These are phyloP conservation scores for Holtermanniella nyarrowii DNA, from an alignment of 768 basidiomycete genomes.

Conservation along the genomic window DNA sequence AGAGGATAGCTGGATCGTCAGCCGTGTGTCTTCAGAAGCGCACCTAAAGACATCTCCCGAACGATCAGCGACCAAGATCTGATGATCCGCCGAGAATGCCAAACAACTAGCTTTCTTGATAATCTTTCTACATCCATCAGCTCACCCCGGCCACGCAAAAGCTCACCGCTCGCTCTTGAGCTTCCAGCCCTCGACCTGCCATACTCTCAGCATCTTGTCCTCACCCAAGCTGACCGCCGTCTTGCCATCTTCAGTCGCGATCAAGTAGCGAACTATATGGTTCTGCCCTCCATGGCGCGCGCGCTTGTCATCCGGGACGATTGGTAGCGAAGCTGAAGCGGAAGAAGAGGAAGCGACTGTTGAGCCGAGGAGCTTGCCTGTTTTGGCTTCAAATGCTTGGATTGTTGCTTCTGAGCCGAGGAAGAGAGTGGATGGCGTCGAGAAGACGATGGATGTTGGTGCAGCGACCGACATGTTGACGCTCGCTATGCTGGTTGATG, in stretches of 20 bases:
- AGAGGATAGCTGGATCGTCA: slow-evolving; percentile 51
- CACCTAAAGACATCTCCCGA: not conserved
- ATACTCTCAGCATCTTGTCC: not conserved
- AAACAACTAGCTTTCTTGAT: not conserved
- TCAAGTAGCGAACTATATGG: not conserved
- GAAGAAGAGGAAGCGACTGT: not conserved
- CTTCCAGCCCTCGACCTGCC: not conserved
- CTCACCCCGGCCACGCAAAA: no score
- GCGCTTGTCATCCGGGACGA: not conserved
- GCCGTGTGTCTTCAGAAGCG: not conserved
- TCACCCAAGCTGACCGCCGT: not conserved
- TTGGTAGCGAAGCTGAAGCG: no score
- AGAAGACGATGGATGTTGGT: not conserved
- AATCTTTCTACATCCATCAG: not conserved
- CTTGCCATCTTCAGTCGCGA: not conserved
- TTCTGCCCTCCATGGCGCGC: not conserved
- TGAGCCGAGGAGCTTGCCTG: not conserved
- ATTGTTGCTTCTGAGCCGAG: not conserved
- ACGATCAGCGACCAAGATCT: not conserved
- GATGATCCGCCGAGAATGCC: not conserved
- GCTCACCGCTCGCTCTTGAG: not conserved
- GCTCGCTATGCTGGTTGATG: no score
- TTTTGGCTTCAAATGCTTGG: not conserved
- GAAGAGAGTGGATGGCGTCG: not conserved
- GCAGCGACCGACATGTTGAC: not conserved